Evolutionary conservation across 1,284 basidiomycete species (phyloP), one percentile per base, ranked within the genome.

Genomic region (Rhodotorula sp.): DNA sequence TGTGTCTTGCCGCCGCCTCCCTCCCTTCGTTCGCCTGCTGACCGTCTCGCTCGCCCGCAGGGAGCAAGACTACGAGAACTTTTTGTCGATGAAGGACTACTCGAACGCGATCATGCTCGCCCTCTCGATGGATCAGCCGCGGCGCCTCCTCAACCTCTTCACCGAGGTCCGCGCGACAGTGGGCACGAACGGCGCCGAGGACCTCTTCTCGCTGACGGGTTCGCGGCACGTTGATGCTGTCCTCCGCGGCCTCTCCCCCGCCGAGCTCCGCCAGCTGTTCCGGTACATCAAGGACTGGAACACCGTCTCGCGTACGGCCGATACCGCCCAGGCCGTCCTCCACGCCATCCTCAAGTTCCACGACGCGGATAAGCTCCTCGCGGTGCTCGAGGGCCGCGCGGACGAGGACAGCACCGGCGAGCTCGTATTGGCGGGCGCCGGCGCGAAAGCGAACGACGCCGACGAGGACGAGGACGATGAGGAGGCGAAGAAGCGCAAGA

Each of bases 1-100:
- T 93, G 79, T 79, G 90, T 84, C 32, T 60, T 63, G 56, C 66
- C 46, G 56, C 66, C 46, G 36, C 65, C 50, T 32, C 44, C 36
- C 21, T 29, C 27, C 27, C 66, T 61, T 4, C 5, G 60, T 71
- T 37, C 32, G 61, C 59, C 61, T n/a, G 17, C 53, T 34, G 17
- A 54, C 53, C 29, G 4, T 44, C 17, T 54, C 29, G 54, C 34
- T 60, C 66, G 32, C 46, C 13, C 55, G 21, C 81, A 95, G 93
- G 80, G 94, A 98, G 80, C 96, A 99, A 87, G 92, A 97, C 79
- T 96, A 97, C 81, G 82, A 88, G 77, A 98, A 98, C 81, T 96
- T 92, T 80, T 84, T 99, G 72, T 85, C 88, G 15, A 83, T 95
- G 73, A 88, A 91, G 77, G 95, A 99, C 82, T 98, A 97, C 83